A percentile compares a stretch with the other conserved stretches of the same genome.
These are phyloP conservation scores for Adenanthera pavonina DNA, from an alignment of 306 rosid genomes.

Conservation along the genomic window DNA sequence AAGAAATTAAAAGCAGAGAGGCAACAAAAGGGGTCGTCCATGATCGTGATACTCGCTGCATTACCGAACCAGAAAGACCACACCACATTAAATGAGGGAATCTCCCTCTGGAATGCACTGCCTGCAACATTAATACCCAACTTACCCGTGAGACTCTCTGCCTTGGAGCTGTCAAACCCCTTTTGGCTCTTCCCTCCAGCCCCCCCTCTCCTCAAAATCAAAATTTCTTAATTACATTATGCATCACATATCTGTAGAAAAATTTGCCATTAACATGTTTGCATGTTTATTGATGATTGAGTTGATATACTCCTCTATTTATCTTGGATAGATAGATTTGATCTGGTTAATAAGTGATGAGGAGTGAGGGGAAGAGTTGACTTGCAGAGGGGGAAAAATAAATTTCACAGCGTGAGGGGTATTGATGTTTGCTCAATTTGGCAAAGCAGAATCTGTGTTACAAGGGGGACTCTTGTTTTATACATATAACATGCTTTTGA, in stretches of 20 bases:
- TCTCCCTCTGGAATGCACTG: slow-evolving; percentile 62
- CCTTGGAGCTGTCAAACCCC: slow-evolving; percentile 27
- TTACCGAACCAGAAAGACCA: slow-evolving; percentile 46
- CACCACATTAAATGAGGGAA: slow-evolving; percentile 61
- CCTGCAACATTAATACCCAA: slow-evolving; percentile 57
- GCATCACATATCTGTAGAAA: neutral
- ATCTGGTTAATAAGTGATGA: neutral
- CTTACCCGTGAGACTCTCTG: slow-evolving; percentile 46
- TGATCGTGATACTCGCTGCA: slow-evolving; percentile 60
- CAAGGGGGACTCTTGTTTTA: slow-evolving; percentile 47
- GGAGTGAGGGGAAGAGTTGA: slow-evolving; percentile 25
- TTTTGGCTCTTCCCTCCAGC: slow-evolving; percentile 26
- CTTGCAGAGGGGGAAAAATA: slow-evolving; percentile 23
- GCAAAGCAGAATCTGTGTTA: slow-evolving; percentile 56
- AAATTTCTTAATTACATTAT: neutral
- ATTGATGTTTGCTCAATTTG: slow-evolving; percentile 47
- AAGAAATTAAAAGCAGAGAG: slow-evolving; percentile 10
- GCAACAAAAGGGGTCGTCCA: slow-evolving; percentile 39
- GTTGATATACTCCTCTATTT: neutral
- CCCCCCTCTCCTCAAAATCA: neutral
- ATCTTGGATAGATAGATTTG: neutral
- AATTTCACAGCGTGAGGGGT: neutral
- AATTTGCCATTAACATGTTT: neutral
- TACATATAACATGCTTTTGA: slow-evolving; percentile 34
- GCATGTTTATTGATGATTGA: neutral